Percentiles rank a stretch among this genome's conserved stretches.
Evolutionary conservation across 1,284 basidiomycete genomes (phyloP).

Genomic region (Cryptococcus sp.): DNA sequence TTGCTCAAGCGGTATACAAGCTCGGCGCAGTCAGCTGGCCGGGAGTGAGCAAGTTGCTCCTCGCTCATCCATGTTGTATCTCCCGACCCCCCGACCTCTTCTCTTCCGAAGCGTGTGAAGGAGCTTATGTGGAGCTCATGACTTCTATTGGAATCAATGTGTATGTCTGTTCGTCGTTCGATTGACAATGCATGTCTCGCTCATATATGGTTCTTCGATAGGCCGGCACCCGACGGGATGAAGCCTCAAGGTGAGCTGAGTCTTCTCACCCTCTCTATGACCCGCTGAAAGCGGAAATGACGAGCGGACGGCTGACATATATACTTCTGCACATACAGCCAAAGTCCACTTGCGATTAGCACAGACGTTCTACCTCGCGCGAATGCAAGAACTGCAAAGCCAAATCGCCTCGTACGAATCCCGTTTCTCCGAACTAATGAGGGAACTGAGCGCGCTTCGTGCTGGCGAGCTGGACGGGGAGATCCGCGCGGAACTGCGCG

Average conservation of each 20-base stretch:
- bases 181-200: neutral
- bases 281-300: neutral
- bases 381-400: conserved; percentile 68
- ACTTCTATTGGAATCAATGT: conserved; percentile 66
- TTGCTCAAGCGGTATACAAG: conserved; percentile 82
- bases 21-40: conserved; percentile 75
- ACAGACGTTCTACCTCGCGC: conserved; percentile 67
- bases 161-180: conserved; percentile 55
- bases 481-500: conserved; percentile 56
- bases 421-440: conserved; percentile 63
- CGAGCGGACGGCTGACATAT: neutral
- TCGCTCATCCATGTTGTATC: conserved; percentile 56
- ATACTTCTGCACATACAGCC: conserved; percentile 45
- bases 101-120: conserved; percentile 66
- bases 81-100: conserved; percentile 67
- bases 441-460: conserved; percentile 64
- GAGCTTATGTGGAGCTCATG: conserved; percentile 68
- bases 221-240: conserved; percentile 44
- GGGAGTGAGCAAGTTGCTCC: conserved; percentile 66
- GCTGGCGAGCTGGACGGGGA: conserved; percentile 67
- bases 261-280: neutral
- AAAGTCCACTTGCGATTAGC: conserved; percentile 67
- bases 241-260: conserved; percentile 29
- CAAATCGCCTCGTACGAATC: conserved; percentile 70
- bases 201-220: conserved; percentile 7